Evolutionary conservation across 225 moss, liverwort and hornwort genomes (phyloP), one percentile per base, ranked within the genome.

Genomic region (Bryoerythrophyllum caledonicum): DNA sequence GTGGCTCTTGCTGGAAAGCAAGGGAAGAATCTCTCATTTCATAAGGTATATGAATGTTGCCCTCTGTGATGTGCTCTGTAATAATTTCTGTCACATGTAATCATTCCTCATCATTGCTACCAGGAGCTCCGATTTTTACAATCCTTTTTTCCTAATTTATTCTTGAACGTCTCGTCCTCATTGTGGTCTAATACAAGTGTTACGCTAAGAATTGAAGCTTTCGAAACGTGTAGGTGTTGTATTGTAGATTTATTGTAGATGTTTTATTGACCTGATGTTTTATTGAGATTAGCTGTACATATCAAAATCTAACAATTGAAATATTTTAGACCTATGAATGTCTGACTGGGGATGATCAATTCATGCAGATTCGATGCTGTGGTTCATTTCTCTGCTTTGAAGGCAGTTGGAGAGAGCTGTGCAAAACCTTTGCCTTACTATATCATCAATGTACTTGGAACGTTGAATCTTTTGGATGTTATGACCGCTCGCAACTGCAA

Each of bases 301-400:
- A 17, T 30, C 48, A 53, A 25, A 38, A n/a, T n/a, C n/a, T n/a
- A n/a, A n/a, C n/a, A n/a, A 14, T n/a, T 40, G 38, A 14, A 19
- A 40, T 51, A 53, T 62, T 23, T 30, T 14, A 3, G 51, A 49
- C 30, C 13, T 51, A 15, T 53, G 10, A 20, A 53, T 27, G 27
- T 27, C 26, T 77, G 40, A 53, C 40, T 53, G 53, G 7, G 27
- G 23, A 21, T 63, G 26, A 2, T 51, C 21, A 62, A 60, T 27
- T 60, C 46, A 60, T 51, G 75, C 89, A 93, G 93, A 35, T 91
- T 89, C 74, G 93, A 93, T 79, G 93, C 93, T 17, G 93, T 93
- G 5, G 88, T 93, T 67, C 93, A 93, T 63, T 93, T 93, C 73
- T 91, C 93, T 13, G 93, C 80, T 61, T 80, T 84, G 71, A 84